These are phyloP conservation scores for Colletotrichum truncatum DNA, from an alignment of 2,329 filamentous ascomycete genomes.

Conservation along the genomic window DNA sequence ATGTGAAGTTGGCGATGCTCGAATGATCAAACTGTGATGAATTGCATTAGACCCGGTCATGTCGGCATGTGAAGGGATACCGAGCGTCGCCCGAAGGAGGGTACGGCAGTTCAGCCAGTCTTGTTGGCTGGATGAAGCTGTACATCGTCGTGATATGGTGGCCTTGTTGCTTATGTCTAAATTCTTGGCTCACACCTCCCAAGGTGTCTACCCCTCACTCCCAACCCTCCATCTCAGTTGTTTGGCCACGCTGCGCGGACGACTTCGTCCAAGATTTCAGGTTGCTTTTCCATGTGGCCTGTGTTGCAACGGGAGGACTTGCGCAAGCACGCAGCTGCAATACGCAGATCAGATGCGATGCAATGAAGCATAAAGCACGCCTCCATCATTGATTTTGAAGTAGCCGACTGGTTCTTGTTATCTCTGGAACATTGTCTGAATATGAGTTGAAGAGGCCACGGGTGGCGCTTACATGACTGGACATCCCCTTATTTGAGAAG, in stretches of 20 bases:
- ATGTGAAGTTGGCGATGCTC: neutral
- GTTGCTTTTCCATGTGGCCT: neutral
- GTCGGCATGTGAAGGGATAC: constrained; percentile 17
- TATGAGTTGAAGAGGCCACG: neutral
- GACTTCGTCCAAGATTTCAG: neutral
- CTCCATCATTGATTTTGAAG: neutral
- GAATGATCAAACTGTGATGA: constrained; percentile 4
- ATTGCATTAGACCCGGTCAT: constrained; percentile 23
- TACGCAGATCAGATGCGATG: constrained; percentile 19
- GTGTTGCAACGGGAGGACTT: constrained; percentile 12
- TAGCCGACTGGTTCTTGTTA: neutral
- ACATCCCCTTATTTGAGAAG: neutral
- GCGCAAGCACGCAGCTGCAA: constrained; percentile 12
- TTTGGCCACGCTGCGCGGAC: neutral
- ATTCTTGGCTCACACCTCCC: constrained; percentile 16
- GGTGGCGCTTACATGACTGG: neutral
- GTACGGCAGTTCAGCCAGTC: constrained; percentile 6
- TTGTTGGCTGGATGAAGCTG: neutral
- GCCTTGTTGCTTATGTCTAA: neutral
- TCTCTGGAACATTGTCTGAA: constrained; percentile 7
- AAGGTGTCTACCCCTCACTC: neutral
- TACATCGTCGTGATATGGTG: neutral
- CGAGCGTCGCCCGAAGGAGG: constrained; percentile 25
- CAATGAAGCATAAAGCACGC: constrained; percentile 24
- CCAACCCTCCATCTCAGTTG: neutral